Percentiles rank a stretch among this genome's conserved stretches.
phyloP scores from a whole-genome alignment of 495 filamentous ascomycete genomes.

The Podospora sp. region DNA sequence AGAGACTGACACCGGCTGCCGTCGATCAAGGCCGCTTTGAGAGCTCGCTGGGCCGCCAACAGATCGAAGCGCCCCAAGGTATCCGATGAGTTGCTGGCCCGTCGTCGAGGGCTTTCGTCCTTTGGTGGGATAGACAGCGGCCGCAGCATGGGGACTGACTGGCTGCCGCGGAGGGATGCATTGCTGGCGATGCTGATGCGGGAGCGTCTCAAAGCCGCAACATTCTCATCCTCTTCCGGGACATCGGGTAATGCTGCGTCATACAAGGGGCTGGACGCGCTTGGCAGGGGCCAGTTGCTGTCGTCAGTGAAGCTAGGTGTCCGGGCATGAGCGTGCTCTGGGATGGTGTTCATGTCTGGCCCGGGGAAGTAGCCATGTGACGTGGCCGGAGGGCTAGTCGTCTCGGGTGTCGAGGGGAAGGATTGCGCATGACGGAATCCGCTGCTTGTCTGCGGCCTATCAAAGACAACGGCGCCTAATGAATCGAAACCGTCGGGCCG shows the following conservation, averaged over 20 bases:
- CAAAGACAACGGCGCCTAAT: conserved; percentile 41
- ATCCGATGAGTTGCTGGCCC: conserved; percentile 49
- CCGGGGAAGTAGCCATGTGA: conserved; percentile 33
- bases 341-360: conserved; percentile 36
- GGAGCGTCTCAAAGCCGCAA: conserved; percentile 32
- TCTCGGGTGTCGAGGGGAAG: conserved; percentile 29
- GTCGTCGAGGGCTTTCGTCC: conserved; percentile 32
- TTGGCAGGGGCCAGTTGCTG: conserved; percentile 49
- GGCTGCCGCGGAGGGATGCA: conserved; percentile 49
- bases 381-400: conserved; percentile 31
- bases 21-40: conserved; percentile 35
- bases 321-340: conserved; percentile 35
- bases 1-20: conserved; percentile 45
- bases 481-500: conserved; percentile 48
- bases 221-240: conserved; percentile 70
- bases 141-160: conserved; percentile 52
- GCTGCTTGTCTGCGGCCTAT: conserved; percentile 43
- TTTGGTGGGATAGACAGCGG: conserved; percentile 34
- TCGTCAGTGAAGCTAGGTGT: conserved; percentile 54
- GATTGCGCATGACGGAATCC: conserved; percentile 48
- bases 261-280: conserved; percentile 43
- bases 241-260: conserved; percentile 64
- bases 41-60: conserved; percentile 37
- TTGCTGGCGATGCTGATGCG: conserved; percentile 46
- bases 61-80: conserved; percentile 46